These are phyloP conservation scores for Trichoderma sp. DNA, from an alignment of 2,329 filamentous ascomycete genomes.

Conservation along the genomic window DNA sequence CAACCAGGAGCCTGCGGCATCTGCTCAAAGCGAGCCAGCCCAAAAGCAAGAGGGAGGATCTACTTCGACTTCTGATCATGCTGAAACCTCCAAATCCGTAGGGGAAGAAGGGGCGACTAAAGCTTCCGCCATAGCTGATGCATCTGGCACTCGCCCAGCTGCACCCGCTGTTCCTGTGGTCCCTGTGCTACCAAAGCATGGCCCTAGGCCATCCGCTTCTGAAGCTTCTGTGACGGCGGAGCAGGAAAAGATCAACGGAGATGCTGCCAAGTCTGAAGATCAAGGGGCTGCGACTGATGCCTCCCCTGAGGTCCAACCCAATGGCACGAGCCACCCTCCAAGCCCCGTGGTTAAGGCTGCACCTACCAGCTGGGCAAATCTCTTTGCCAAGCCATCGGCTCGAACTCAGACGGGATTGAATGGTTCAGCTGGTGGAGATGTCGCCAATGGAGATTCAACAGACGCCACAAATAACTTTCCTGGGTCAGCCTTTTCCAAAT, in stretches of 20 bases:
- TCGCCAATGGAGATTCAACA: conserved; percentile 29
- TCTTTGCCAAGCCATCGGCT: conserved; percentile 36
- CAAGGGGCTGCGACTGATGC: conserved; percentile 18
- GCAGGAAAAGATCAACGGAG: conserved; percentile 17
- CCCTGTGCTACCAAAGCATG: conserved; percentile 45
- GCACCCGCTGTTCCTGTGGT: conserved; percentile 45
- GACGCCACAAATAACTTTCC: conserved; percentile 26
- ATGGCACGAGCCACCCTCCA: conserved; percentile 24
- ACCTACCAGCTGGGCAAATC: conserved; percentile 42
- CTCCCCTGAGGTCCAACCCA: neutral
- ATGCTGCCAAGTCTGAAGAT: conserved; percentile 20
- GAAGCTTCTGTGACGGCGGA: conserved; percentile 1
- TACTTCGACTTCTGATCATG: neutral
- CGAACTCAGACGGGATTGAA: conserved; percentile 27
- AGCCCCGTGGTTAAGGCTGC: conserved; percentile 31
- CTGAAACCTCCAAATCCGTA: conserved; percentile 23
- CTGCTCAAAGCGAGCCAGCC: neutral
- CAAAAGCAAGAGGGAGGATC: conserved; percentile 2
- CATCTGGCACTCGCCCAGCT: conserved; percentile 32
- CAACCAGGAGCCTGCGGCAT: conserved; percentile 23
- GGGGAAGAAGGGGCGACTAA: conserved; percentile 18
- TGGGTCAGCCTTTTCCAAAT: conserved; percentile 41
- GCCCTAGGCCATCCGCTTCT: conserved; percentile 30
- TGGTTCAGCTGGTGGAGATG: conserved; percentile 26
- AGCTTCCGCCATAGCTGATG: conserved; percentile 28